These are phyloP conservation scores for Hansenula sp. DNA, from an alignment of 1,139 yeast genomes.

Conservation along the genomic window DNA sequence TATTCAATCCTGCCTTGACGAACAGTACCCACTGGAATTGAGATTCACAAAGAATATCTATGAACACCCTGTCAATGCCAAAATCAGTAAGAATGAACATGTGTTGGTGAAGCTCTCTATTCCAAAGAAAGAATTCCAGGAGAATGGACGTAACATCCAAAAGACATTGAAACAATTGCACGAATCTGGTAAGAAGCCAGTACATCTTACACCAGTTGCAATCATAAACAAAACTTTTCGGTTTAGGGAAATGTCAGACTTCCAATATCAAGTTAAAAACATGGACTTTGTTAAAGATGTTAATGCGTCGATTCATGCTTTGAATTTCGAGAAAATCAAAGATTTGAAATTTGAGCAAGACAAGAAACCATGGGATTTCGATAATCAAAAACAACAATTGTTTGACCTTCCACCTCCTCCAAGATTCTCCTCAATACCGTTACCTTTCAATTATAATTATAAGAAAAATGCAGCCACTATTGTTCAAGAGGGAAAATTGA, in stretches of 20 bases:
- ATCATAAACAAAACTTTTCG: slow-evolving; percentile 68
- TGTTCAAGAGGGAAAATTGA: slow-evolving; percentile 51
- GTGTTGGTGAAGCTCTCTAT: slow-evolving; percentile 65
- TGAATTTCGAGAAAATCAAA: slow-evolving; percentile 36
- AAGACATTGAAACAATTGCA: slow-evolving; percentile 39
- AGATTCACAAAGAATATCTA: slow-evolving; percentile 65
- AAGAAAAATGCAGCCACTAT: slow-evolving; percentile 51
- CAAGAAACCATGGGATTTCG: slow-evolving; percentile 17
- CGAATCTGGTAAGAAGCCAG: slow-evolving; percentile 24
- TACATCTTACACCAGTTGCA: slow-evolving; percentile 57
- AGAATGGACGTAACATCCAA: slow-evolving; percentile 45
- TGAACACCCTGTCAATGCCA: slow-evolving; percentile 76
- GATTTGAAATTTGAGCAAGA: slow-evolving; percentile 25
- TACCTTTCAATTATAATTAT: slow-evolving; percentile 74
- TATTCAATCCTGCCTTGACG: slow-evolving; percentile 32
- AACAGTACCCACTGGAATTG: slow-evolving; percentile 50
- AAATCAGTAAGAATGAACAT: slow-evolving; percentile 48
- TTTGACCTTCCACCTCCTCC: slow-evolving; percentile 86
- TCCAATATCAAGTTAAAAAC: slow-evolving; percentile 65
- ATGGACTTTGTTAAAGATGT: slow-evolving; percentile 45
- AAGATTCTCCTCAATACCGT: slow-evolving; percentile 66
- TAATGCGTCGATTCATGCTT: slow-evolving; percentile 35
- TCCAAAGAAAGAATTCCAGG: slow-evolving; percentile 55
- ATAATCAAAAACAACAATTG: background rate
- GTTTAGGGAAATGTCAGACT: slow-evolving; percentile 86